phyloP scores from a whole-genome alignment of 352 stramenopile genomes.

The Globisporangium spinosum region DNA sequence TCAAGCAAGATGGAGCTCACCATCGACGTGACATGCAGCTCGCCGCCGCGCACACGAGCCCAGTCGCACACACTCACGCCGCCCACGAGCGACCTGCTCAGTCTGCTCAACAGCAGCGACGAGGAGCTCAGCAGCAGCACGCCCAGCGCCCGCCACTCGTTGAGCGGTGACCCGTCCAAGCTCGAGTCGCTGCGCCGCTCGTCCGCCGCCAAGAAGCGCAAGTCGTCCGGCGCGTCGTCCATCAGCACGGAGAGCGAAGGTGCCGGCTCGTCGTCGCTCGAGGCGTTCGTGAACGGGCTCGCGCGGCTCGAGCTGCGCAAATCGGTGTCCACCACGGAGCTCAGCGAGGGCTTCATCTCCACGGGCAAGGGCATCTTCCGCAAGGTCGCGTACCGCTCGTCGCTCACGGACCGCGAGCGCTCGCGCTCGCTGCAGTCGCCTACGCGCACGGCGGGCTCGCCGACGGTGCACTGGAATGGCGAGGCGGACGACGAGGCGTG shows the following conservation, averaged over 20 bases:
- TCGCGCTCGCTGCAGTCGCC: slow-evolving; percentile 31
- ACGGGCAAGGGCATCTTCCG: slow-evolving; percentile 86
- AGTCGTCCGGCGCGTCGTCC: slow-evolving; percentile 49
- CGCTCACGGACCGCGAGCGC: slow-evolving; percentile 33
- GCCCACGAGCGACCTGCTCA: slow-evolving; percentile 1
- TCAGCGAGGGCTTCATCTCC: slow-evolving; percentile 82
- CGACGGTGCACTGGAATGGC: slow-evolving; percentile 29
- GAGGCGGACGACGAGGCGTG: slow-evolving; percentile 38
- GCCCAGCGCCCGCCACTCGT: background rate
- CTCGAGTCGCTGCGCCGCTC: slow-evolving; percentile 15
- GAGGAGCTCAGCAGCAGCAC: slow-evolving; percentile 13
- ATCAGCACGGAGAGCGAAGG: slow-evolving; percentile 42
- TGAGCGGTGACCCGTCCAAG: slow-evolving; percentile 11
- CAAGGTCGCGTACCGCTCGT: slow-evolving; percentile 66
- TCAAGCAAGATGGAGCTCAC: slow-evolving; percentile 17
- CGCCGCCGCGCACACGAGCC: slow-evolving; percentile 13
- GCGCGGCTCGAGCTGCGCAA: slow-evolving; percentile 47
- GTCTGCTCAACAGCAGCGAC: background rate
- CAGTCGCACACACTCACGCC: slow-evolving; percentile 14
- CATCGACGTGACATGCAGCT: slow-evolving; percentile 15
- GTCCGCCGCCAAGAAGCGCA: slow-evolving; percentile 31
- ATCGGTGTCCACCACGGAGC: slow-evolving; percentile 43
- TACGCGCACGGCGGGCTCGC: slow-evolving; percentile 31
- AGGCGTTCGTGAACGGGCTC: slow-evolving; percentile 37
- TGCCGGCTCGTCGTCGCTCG: slow-evolving; percentile 26